These are phyloP conservation scores for Plasmodium gallinaceum DNA, from an alignment of 169 alveolate species.

Conservation along the genomic window DNA sequence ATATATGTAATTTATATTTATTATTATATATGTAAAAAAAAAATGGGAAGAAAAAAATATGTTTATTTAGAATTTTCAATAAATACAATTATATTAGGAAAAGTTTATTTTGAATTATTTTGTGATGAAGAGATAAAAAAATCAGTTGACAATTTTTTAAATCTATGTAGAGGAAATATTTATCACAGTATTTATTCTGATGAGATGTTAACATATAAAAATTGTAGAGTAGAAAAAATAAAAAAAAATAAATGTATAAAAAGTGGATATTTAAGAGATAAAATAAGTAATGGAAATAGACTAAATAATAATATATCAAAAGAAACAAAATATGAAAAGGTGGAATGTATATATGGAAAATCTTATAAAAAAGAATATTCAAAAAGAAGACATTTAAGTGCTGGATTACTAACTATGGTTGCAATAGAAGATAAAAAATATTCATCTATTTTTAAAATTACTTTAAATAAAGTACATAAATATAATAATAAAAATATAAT, in stretches of 20 bases:
- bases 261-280: slow-evolving; percentile 39
- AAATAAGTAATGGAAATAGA: background rate
- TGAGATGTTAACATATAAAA: slow-evolving; percentile 34
- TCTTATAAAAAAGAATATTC: slow-evolving; percentile 32
- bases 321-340: slow-evolving; percentile 38
- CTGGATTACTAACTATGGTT: slow-evolving; percentile 50
- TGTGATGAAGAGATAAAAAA: slow-evolving; percentile 45
- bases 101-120: slow-evolving; percentile 54
- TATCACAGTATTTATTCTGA: slow-evolving; percentile 47
- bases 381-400: slow-evolving; percentile 44
- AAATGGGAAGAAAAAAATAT: slow-evolving; percentile 46
- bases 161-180: slow-evolving; percentile 46
- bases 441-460: slow-evolving; percentile 64
- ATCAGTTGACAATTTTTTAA: slow-evolving; percentile 38
- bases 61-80: slow-evolving; percentile 43
- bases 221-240: slow-evolving; percentile 41
- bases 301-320: background rate
- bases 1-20: background rate
- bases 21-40: background rate
- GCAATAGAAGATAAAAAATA: slow-evolving; percentile 31
- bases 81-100: slow-evolving; percentile 31
- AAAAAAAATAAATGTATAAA: slow-evolving; percentile 60
- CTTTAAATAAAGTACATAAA: slow-evolving; percentile 12
- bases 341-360: slow-evolving; percentile 61
- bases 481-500: slow-evolving; percentile 40